These are phyloP conservation scores for Annulohypoxylon moriforme DNA, from an alignment of 495 filamentous ascomycete genomes.

Conservation along the genomic window DNA sequence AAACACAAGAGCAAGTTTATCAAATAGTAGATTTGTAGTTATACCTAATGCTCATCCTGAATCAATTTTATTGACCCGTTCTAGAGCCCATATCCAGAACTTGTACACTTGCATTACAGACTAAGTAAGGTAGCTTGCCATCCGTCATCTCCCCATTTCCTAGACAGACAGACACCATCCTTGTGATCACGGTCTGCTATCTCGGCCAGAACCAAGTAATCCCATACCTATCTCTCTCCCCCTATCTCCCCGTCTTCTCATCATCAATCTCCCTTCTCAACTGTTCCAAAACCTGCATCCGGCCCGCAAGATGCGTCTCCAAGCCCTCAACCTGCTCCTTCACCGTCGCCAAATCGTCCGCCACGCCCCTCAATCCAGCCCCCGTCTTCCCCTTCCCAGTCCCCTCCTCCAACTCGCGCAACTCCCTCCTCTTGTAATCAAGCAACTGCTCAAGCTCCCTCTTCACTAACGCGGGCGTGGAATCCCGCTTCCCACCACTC, in stretches of 20 bases:
- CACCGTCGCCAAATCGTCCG: slow-evolving; percentile 77
- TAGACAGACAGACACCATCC: background rate
- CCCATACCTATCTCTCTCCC: background rate
- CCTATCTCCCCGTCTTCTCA: slow-evolving; percentile 63
- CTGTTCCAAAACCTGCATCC: slow-evolving; percentile 69
- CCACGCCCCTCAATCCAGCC: slow-evolving; percentile 68
- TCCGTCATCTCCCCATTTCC: background rate
- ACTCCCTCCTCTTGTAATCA: slow-evolving; percentile 77
- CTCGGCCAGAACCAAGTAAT: background rate
- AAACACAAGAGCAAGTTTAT: background rate
- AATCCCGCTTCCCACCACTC: slow-evolving; percentile 68
- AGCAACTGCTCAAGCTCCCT: slow-evolving; percentile 91
- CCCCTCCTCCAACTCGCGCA: slow-evolving; percentile 80
- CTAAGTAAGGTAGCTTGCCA: slow-evolving; percentile 14
- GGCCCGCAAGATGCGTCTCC: slow-evolving; percentile 70
- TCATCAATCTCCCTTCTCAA: slow-evolving; percentile 70
- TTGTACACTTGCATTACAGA: slow-evolving; percentile 29
- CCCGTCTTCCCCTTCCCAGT: slow-evolving; percentile 71
- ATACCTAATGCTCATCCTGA: slow-evolving; percentile 2
- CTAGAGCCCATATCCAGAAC: slow-evolving; percentile 2
- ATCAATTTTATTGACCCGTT: slow-evolving; percentile 1
- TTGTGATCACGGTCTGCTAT: background rate
- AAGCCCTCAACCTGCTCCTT: slow-evolving; percentile 79
- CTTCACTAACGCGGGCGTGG: slow-evolving; percentile 87
- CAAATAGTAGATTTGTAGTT: background rate